Percentiles rank a stretch among this genome's conserved stretches.
Evolutionary conservation across 2,329 filamentous ascomycete species (phyloP).

Genomic region (Catunica adiposa): DNA sequence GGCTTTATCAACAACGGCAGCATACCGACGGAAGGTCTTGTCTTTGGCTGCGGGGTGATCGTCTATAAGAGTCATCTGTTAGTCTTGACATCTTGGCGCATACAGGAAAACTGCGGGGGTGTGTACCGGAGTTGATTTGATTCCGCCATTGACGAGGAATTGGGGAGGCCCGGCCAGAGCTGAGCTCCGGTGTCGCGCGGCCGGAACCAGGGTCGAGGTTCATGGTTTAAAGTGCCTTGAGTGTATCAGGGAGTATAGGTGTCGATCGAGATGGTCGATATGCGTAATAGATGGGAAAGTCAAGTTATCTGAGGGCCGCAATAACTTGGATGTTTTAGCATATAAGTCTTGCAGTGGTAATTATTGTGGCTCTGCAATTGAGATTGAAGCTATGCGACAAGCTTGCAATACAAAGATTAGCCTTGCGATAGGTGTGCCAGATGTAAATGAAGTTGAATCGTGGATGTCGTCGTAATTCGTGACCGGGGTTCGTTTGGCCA

Average conservation of each 20-base stretch:
- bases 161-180: slow-evolving; percentile 67
- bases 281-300: neutral
- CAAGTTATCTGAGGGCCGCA: neutral
- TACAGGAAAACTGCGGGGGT: slow-evolving; percentile 3
- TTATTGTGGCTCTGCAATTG: neutral
- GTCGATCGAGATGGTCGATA: neutral
- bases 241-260: neutral
- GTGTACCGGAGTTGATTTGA: slow-evolving; percentile 59
- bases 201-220: slow-evolving; percentile 20
- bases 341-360: neutral
- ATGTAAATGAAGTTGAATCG: neutral
- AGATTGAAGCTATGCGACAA: neutral
- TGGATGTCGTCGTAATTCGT: slow-evolving; percentile 6
- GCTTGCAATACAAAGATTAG: neutral
- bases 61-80: slow-evolving; percentile 25
- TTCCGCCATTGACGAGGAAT: slow-evolving; percentile 61
- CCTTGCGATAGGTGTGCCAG: neutral
- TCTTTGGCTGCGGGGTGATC: slow-evolving; percentile 37
- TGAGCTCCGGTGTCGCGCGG: slow-evolving; percentile 53
- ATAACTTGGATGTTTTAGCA: neutral
- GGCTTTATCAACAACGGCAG: slow-evolving; percentile 69
- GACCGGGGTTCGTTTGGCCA: slow-evolving; percentile 7
- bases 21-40: slow-evolving; percentile 73
- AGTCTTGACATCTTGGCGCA: slow-evolving; percentile 3
- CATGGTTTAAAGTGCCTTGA: neutral